Evolutionary conservation across 208 protist genomes (phyloP), one percentile per base, ranked within the genome.

Genomic region (Porcisia hertigi): DNA sequence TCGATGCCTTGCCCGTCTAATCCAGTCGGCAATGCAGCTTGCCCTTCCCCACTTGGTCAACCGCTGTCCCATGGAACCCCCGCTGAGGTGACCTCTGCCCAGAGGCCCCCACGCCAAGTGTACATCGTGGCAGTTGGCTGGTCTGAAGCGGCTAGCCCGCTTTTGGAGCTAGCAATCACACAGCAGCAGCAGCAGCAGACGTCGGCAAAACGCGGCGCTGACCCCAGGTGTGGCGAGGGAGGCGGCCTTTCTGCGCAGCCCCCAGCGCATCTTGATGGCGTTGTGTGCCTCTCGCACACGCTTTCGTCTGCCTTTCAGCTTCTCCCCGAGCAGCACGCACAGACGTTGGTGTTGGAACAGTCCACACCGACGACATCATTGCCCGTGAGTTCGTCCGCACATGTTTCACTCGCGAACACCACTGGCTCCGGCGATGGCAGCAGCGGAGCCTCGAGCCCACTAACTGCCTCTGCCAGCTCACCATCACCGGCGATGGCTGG

Each of bases 201-300:
- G 25, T 41, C 66, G 25, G 54, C 66, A 18, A 36, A n/a, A 11
- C 18, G 25, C 2, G 66, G 36, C 41, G 8, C 9, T 36, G 23
- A 43, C 34, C 12, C 63, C 63, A 18, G 14, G 4, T 25, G n/a
- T 18, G 60, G 43, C 16, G 43, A 43, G 2, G 63, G n/a, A 2
- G 63, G n/a, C 39, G 3, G 41, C 63, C 25, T 18, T 52, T 7
- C 43, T 34, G 66, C 47, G 30, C 47, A 41, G n/a, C 7, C 66
- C 25, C 66, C 65, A 16, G 79, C 85, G 36, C 79, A 72, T 2
- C 70, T 91, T 49, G 82, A 86, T 59, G 79, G 80, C 5, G 18
- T 87, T 43, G 70, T 91, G 45, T 88, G 83, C 67, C 49, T 91
- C 69, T 82, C 80, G 34, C 73, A 87, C 58, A 85, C 76, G 0